A percentile compares a stretch with the other conserved stretches of the same genome.
These are phyloP conservation scores for Iris pallida DNA, from an alignment of 116 monocot species.

Conservation along the genomic window DNA sequence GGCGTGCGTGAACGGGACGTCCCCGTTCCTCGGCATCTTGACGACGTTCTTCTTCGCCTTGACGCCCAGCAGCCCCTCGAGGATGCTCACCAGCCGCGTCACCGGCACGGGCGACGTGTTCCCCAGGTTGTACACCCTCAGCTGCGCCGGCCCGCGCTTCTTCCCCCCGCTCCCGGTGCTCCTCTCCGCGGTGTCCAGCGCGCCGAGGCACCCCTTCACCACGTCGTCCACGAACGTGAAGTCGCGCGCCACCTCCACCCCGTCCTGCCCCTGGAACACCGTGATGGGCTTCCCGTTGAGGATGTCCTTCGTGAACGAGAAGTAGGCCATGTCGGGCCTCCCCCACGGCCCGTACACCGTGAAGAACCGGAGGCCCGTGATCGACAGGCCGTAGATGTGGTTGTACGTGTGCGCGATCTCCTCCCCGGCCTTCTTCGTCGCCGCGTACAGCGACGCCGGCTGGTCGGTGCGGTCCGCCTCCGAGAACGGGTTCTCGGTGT, in stretches of 20 bases:
- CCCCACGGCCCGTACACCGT: slow-evolving; percentile 47
- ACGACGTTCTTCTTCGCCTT: slow-evolving; percentile 28
- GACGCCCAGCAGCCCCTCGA: slow-evolving; percentile 15
- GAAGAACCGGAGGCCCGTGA: slow-evolving; percentile 44
- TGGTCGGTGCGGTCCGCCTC: slow-evolving; percentile 39
- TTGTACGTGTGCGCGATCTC: slow-evolving; percentile 41
- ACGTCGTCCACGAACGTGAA: slow-evolving; percentile 30
- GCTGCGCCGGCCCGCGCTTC: slow-evolving; percentile 18
- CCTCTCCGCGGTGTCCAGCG: slow-evolving; percentile 17
- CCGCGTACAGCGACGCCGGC: slow-evolving; percentile 44
- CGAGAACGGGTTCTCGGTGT: slow-evolving; percentile 35
- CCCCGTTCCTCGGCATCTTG: slow-evolving; percentile 32
- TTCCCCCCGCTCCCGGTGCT: slow-evolving; percentile 14
- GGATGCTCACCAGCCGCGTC: slow-evolving; percentile 4
- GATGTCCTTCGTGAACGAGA: slow-evolving; percentile 39
- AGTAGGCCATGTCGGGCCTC: slow-evolving; percentile 54
- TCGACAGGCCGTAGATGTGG: slow-evolving; percentile 45
- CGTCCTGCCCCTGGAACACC: slow-evolving; percentile 20
- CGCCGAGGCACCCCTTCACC: slow-evolving; percentile 23
- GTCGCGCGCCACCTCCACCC: slow-evolving; percentile 16
- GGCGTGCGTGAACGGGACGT: slow-evolving; percentile 38
- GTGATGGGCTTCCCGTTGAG: slow-evolving; percentile 36
- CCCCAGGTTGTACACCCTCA: slow-evolving; percentile 20
- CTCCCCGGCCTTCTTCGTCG: slow-evolving; percentile 46
- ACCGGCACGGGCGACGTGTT: slow-evolving; percentile 28